Conservation (phyloP, 345 rosid genomes). For the Psidium friedrichsthalianum region DNA sequence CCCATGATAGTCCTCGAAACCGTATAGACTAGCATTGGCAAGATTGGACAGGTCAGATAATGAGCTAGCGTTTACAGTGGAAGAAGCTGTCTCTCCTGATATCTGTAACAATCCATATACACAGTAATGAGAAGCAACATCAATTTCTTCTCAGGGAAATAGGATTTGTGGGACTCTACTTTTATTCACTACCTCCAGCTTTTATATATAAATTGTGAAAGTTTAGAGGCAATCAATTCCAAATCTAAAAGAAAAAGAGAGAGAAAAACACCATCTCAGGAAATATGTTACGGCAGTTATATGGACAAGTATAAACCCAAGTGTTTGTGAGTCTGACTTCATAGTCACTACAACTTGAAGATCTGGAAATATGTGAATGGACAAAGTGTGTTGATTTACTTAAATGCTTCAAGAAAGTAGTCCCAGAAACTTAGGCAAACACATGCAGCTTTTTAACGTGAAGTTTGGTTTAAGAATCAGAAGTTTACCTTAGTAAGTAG, state of each 20-base stretch:
- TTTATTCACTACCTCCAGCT: not conserved
- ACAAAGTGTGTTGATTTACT: not conserved
- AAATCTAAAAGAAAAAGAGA: not conserved
- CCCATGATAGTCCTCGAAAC: slow-evolving; percentile 97
- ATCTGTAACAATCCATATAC: slow-evolving; percentile 32
- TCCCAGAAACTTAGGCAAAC: not conserved
- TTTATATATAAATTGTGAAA: not conserved
- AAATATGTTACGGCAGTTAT: not conserved
- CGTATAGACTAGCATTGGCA: slow-evolving; percentile 71
- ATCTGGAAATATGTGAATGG: not conserved
- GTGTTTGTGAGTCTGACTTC: not conserved
- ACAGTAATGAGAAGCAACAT: not conserved
- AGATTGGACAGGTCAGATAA: slow-evolving; percentile 71
- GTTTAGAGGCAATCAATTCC: not conserved
- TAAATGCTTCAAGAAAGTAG: not conserved
- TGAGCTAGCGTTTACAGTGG: slow-evolving; percentile 75
- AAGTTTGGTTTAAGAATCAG: not conserved
- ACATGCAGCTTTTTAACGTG: not conserved
- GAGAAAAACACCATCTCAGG: not conserved
- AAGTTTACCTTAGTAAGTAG: slow-evolving; percentile 76
- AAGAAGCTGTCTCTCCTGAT: slow-evolving; percentile 90
- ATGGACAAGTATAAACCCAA: not conserved
- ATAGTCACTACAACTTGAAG: not conserved
- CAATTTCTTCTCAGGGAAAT: not conserved
- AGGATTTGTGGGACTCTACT: not conserved